phyloP scores from a whole-genome alignment of 176 grass and related monocot species.

The Aegilops sharonensis region DNA sequence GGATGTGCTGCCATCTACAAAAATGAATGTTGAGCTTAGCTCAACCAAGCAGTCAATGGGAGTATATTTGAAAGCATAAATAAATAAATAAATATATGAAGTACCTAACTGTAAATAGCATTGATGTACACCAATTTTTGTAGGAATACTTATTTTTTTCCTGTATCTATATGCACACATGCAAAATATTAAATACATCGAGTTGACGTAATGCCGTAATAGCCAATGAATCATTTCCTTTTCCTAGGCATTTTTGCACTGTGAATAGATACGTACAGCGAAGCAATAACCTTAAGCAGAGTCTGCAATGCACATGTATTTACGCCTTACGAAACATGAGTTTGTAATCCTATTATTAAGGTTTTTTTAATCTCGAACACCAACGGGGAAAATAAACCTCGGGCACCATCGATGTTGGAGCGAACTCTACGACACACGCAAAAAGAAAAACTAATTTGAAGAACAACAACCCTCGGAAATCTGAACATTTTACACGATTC shows the following conservation, averaged over 20 bases:
- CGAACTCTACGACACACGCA: background rate
- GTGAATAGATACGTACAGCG: background rate
- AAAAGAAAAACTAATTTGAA: background rate
- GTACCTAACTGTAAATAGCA: background rate
- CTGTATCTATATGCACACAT: background rate
- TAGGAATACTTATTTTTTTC: background rate
- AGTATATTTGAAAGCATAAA: background rate
- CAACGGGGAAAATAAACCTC: background rate
- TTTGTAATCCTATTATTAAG: no score
- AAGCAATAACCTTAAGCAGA: background rate
- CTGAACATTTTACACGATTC: conserved; percentile 5
- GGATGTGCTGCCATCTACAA: background rate
- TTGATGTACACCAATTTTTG: background rate
- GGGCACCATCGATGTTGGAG: background rate
- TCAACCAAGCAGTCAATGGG: background rate
- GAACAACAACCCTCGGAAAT: background rate
- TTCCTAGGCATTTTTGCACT: background rate
- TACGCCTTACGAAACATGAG: background rate
- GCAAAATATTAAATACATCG: background rate
- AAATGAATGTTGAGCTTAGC: background rate
- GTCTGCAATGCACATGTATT: no score
- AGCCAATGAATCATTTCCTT: background rate
- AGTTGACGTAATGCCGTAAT: background rate
- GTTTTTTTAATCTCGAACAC: background rate
- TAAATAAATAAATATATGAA: background rate